A percentile compares a stretch with the other conserved stretches of the same genome.
Evolutionary conservation across 306 rosid genomes (phyloP).

Genomic region (Vicia villosa): DNA sequence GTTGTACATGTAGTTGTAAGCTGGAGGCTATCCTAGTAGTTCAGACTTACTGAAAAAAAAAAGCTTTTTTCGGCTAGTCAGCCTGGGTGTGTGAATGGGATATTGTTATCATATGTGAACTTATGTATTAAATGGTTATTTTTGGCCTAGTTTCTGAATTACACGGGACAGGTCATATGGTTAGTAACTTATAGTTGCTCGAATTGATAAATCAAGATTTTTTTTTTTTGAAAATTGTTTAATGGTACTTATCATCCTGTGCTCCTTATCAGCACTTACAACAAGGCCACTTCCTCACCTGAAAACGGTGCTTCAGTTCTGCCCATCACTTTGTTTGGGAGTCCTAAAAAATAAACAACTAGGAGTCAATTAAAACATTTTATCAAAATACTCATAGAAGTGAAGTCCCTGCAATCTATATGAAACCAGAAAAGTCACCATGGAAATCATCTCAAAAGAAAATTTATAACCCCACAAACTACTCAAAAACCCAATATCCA

Average conservation of each 20-base stretch:
- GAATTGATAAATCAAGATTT: neutral
- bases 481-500: neutral
- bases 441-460: neutral
- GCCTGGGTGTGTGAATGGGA: neutral
- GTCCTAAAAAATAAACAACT: neutral
- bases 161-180: neutral
- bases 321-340: neutral
- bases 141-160: neutral
- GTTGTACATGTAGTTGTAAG: constrained; percentile 25
- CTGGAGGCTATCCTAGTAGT: neutral
- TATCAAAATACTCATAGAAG: neutral
- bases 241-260: neutral
- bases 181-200: neutral
- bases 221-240: neutral
- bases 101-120: neutral
- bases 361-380: neutral
- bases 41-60: neutral
- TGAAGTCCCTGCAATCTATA: neutral
- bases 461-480: neutral
- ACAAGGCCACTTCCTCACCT: neutral
- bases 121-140: neutral
- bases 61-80: neutral
- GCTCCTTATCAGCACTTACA: neutral
- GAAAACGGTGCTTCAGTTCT: neutral
- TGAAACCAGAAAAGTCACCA: constrained; percentile 7